Base-by-base conservation (phyloP, 495 filamentous ascomycete genomes). In the Aspergillus coremiiformis region DNA sequence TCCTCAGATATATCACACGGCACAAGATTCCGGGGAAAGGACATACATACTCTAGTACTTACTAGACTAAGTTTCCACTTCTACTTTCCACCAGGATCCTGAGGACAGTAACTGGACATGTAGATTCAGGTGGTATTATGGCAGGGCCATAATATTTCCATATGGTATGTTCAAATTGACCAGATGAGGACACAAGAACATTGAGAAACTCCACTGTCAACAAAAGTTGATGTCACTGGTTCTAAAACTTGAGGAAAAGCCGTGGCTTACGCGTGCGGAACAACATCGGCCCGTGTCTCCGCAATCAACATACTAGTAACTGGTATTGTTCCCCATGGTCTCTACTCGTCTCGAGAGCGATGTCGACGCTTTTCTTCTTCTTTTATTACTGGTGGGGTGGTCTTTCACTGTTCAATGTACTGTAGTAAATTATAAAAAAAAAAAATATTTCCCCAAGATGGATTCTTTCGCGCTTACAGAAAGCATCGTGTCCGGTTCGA, bases 401-500 rank as follows among this genome's bases (percentile, higher is more conserved):
- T 39, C 20, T 2, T 15, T 22, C 21, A 29, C 8, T 42, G 10
- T 23, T 29, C 24, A 51, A 39, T 37, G 35, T 17, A 29, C 11
- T 42, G 7, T 19, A 14, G 39, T 24, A 27, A 32, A 33, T 3
- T 10, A 3, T 30, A 47, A 47, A 32, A n/a, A n/a, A n/a, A n/a
- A n/a, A n/a, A n/a, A n/a, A n/a, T n/a, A 20, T 19, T 52, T n/a
- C 33, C 54, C 49, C 51, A 60, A 52, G 30, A 75, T 76, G 73
- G 73, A 76, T 54, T 62, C 70, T 23, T 76, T 76, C 50, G 70
- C 70, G 23, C 65, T 73, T 32, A 73, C 68, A 51, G 73, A 73
- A 55, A 55, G 65, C 44, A 63, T 73, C 44, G 59, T 68, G n/a
- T 62, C 70, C 52, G 66, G 69, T 26, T 47, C 55, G 20, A 62